Evolutionary conservation across 495 filamentous ascomycete genomes (phyloP), one percentile per base, ranked within the genome.

Genomic region (Penicillium taxi): DNA sequence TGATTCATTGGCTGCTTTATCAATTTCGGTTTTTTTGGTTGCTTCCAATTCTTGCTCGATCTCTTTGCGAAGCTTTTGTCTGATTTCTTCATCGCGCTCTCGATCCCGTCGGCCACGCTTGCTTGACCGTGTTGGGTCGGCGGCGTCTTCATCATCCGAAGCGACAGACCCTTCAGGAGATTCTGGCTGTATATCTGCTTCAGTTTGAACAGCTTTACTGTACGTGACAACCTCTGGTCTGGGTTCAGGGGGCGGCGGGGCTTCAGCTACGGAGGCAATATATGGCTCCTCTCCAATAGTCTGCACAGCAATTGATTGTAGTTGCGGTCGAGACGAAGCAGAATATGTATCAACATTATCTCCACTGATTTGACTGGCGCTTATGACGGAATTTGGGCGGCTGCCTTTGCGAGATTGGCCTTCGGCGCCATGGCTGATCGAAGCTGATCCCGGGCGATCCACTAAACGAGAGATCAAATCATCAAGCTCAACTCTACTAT

Each of bases 181-280:
- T n/a, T 63, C 54, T 11, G 50, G 24, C 7, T 43, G 41, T 13
- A 43, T 48, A 21, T 48, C 45, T 6, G 69, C 70, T 26, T 71
- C 74, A 12, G 91, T 94, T 55, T 96, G 93, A 17, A 96, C 87
- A 9, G 75, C 86, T 66, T 94, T 99, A 69, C 83, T 96, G 72
- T 96, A 96, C 20, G 84, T 88, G 51, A 89, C 80, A 14, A 88
- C 65, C 59, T 96, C 88, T 25, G 78, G 79, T 36, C 80, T 75
- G 9, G 79, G 75, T 40, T 82, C 80, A 39, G 83, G 79, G 42
- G 86, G 66, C 6, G 76, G 82, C 12, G 77, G 77, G 55, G 74
- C 78, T 58, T 94, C 89, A 8, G 57, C 37, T 56, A 78, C 85
- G 31, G 87, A 71, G 14, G 82, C 79, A 19, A 77, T 70, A 29